Percentiles rank a stretch among this genome's conserved stretches.
These are phyloP conservation scores for Talaromyces sp. DNA, from an alignment of 2,329 filamentous ascomycete genomes.

Conservation along the genomic window DNA sequence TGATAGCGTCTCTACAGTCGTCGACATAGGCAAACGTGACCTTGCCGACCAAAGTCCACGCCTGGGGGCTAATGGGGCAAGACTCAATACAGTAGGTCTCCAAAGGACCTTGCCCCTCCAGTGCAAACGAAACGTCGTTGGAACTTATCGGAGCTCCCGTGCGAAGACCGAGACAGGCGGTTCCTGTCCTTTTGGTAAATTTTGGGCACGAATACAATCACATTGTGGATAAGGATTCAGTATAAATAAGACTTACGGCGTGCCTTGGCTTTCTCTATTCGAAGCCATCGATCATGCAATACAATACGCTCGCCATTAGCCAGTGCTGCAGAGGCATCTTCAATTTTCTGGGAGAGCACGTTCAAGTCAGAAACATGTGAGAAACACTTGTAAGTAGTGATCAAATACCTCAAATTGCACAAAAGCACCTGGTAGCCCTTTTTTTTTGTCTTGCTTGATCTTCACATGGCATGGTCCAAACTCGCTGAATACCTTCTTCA, in stretches of 20 bases:
- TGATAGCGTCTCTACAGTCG: conserved; percentile 28
- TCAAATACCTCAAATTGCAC: conserved; percentile 41
- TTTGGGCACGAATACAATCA: neutral
- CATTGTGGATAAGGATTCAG: neutral
- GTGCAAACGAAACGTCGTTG: conserved; percentile 6
- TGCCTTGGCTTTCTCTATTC: conserved; percentile 24
- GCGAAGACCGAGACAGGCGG: conserved; percentile 20
- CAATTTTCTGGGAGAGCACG: conserved; percentile 23
- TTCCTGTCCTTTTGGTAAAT: conserved; percentile 15
- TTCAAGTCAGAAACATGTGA: neutral
- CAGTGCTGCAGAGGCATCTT: conserved; percentile 32
- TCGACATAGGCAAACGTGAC: conserved; percentile 30
- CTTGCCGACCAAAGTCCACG: conserved; percentile 14
- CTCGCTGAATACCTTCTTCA: conserved; percentile 32
- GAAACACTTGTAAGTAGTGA: neutral
- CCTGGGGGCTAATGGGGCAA: neutral
- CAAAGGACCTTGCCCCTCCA: conserved; percentile 18
- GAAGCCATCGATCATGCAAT: conserved; percentile 22
- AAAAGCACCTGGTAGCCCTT: conserved; percentile 38
- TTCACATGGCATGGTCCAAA: conserved; percentile 42
- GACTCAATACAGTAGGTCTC: conserved; percentile 17
- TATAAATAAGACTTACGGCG: conserved; percentile 22
- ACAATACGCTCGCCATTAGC: conserved; percentile 5
- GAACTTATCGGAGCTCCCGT: conserved; percentile 12
- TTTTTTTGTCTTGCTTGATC: conserved; percentile 37